Base-by-base conservation (phyloP, 2,329 filamentous ascomycete species). In the Verticillium klebahnii region DNA sequence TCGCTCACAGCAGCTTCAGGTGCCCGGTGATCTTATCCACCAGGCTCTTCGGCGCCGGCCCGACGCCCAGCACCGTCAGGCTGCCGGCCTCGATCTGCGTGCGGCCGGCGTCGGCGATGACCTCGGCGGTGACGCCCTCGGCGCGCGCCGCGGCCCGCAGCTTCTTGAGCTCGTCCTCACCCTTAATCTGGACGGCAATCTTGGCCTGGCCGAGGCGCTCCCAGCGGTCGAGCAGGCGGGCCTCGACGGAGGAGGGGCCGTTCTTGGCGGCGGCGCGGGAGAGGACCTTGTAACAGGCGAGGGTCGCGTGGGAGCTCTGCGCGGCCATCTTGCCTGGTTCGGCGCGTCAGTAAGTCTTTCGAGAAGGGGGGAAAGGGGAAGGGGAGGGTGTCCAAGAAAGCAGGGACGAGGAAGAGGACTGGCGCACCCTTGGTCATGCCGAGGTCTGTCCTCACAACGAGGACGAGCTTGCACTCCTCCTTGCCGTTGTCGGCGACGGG, bases 51-150 rank as follows among this genome's bases (percentile, higher is more conserved):
- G 94, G 94, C 31, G 89, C 94, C 2, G 88, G 88, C 0, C 88
- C 88, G 60, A 94, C 87, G 1, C 95, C 95, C 59, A 99, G 80
- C 52, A 99, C 95, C 0, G 95, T 99, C 74, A 92, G 85, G 74
- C 93, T 97, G 19, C 95, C 94, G 54, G 90, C 88, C 59, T 93
- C 93, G 75, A 99, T 98, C 84, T 99, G 95, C 56, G 95, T 99
- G 64, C 95, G 86, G 15, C 95, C 95, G n/a, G 95, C 95, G 77
- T 99, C 95, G 70, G 91, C 89, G 67, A 99, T 94, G 60, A 97
- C 88, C 74, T 94, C 90, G 60, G 94, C 92, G 64, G 92, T 93
- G 63, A 99, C 76, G 1, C 95, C 94, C 62, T 97, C 74, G 72
- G 89, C 92, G 65, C 92, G 83, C 3, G 95, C 95, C 74, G 89